Conservation (phyloP, 2,329 filamentous ascomycete species). For the Rutstroemia sp. region DNA sequence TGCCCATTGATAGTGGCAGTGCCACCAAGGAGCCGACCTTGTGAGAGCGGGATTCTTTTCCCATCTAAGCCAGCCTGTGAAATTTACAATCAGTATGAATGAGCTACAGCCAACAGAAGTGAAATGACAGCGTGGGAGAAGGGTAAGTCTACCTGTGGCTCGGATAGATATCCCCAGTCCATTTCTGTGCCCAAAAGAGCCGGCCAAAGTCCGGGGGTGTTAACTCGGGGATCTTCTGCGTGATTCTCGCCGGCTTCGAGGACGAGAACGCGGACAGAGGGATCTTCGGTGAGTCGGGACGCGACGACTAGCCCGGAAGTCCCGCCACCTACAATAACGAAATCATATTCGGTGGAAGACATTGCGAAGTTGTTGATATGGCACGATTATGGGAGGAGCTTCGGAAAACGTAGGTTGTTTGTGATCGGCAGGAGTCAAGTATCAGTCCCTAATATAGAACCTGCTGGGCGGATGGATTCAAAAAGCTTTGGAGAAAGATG, state of each 20-base stretch:
- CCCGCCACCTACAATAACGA: slow-evolving; percentile 1
- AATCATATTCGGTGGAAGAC: not conserved
- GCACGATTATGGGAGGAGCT: too few relatives aligned
- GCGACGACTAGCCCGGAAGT: slow-evolving; percentile 28
- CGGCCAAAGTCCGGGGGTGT: slow-evolving; percentile 20
- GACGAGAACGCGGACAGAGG: slow-evolving; percentile 31
- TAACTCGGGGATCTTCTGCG: slow-evolving; percentile 29
- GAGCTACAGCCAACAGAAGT: too few relatives aligned
- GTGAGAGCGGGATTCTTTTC: slow-evolving; percentile 1
- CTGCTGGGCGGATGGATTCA: too few relatives aligned
- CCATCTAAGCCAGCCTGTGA: not conserved
- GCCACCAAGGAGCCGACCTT: slow-evolving; percentile 31
- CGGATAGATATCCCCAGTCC: slow-evolving; percentile 5
- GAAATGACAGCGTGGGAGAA: too few relatives aligned
- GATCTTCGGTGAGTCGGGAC: slow-evolving; percentile 33
- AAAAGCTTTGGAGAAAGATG: too few relatives aligned
- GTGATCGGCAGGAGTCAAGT: too few relatives aligned
- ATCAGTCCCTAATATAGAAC: too few relatives aligned
- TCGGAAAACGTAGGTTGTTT: too few relatives aligned
- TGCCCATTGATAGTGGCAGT: slow-evolving; percentile 32
- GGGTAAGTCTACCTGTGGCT: not conserved
- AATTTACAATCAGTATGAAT: not conserved
- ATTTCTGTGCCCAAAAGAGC: not conserved
- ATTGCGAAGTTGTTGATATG: not conserved
- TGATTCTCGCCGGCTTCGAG: slow-evolving; percentile 35